phyloP scores from a whole-genome alignment of 495 filamentous ascomycete species.

The Annulohypoxylon nitens region DNA sequence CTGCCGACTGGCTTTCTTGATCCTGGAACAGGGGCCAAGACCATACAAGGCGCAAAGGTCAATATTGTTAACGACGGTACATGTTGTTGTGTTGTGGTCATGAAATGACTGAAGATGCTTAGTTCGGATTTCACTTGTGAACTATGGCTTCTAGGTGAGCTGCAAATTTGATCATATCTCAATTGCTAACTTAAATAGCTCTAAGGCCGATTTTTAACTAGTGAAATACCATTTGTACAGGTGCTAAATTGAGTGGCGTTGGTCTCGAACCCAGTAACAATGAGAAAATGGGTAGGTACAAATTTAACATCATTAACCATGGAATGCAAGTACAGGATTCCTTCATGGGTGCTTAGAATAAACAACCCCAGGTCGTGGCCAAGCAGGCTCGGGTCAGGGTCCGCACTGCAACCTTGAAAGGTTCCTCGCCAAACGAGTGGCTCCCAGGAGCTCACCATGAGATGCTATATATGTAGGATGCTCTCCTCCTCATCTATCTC shows the following conservation, averaged over 20 bases:
- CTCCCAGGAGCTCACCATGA: constrained; percentile 34
- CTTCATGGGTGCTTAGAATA: constrained; percentile 42
- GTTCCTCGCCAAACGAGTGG: constrained; percentile 44
- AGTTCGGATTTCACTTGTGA: background rate
- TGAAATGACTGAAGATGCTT: background rate
- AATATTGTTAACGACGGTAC: constrained; percentile 21
- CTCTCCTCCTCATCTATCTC: constrained; percentile 40
- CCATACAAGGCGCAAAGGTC: constrained; percentile 2
- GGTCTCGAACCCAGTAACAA: constrained; percentile 17
- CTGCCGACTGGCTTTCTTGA: constrained; percentile 28
- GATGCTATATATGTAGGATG: constrained; percentile 48
- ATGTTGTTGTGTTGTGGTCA: background rate
- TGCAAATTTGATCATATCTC: background rate
- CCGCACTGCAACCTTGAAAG: constrained; percentile 26
- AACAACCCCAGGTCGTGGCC: constrained; percentile 42
- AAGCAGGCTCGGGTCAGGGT: constrained; percentile 32
- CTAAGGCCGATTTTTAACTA: constrained; percentile 5
- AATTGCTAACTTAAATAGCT: background rate
- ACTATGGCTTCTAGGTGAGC: background rate
- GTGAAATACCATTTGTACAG: constrained; percentile 8
- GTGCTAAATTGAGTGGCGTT: constrained; percentile 13
- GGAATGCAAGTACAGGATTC: constrained; percentile 24
- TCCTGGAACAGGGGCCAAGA: constrained; percentile 47
- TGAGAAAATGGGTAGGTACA: constrained; percentile 7
- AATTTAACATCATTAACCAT: constrained; percentile 10